These are phyloP conservation scores for Nematocida major DNA, from an alignment of 371 early-diverging fungal species.

Conservation along the genomic window DNA sequence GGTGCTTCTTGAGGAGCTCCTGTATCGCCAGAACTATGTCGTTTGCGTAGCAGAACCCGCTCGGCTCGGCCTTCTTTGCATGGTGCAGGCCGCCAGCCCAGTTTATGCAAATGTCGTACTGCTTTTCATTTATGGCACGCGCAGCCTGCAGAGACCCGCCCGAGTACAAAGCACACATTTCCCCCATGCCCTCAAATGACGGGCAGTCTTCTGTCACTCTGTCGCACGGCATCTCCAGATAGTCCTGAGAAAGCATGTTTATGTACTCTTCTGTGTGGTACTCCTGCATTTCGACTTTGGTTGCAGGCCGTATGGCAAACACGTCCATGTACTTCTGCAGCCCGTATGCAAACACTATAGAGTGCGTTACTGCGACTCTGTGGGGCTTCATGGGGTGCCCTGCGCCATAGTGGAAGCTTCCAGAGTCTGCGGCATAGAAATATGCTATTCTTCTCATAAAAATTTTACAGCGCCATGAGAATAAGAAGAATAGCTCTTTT, in stretches of 20 bases:
- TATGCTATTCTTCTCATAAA: slow-evolving; percentile 58
- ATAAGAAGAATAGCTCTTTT: slow-evolving; percentile 56
- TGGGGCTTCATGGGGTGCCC: slow-evolving; percentile 66
- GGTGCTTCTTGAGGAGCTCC: slow-evolving; percentile 81
- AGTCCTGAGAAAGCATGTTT: background rate
- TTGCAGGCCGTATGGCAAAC: slow-evolving; percentile 66
- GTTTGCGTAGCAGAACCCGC: slow-evolving; percentile 98
- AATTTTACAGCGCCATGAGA: slow-evolving; percentile 49
- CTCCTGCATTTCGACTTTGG: slow-evolving; percentile 35
- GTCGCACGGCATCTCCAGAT: slow-evolving; percentile 23
- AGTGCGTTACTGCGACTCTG: slow-evolving; percentile 63
- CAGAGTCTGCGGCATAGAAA: slow-evolving; percentile 63
- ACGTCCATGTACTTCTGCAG: slow-evolving; percentile 64
- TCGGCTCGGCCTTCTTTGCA: slow-evolving; percentile 85
- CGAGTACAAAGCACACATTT: slow-evolving; percentile 63
- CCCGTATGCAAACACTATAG: slow-evolving; percentile 63
- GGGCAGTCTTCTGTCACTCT: slow-evolving; percentile 68
- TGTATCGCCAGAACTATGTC: slow-evolving; percentile 91
- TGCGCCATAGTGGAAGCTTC: slow-evolving; percentile 63
- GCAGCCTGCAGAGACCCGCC: slow-evolving; percentile 68
- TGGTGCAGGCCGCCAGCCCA: slow-evolving; percentile 98
- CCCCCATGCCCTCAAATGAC: slow-evolving; percentile 68
- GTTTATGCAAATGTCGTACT: slow-evolving; percentile 86
- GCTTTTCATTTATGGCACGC: slow-evolving; percentile 75
- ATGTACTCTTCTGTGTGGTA: slow-evolving; percentile 51